Percentiles rank a stretch among this genome's conserved stretches.
Conservation (phyloP, 2,329 filamentous ascomycete genomes). For the Mollisiaceae sp. region DNA sequence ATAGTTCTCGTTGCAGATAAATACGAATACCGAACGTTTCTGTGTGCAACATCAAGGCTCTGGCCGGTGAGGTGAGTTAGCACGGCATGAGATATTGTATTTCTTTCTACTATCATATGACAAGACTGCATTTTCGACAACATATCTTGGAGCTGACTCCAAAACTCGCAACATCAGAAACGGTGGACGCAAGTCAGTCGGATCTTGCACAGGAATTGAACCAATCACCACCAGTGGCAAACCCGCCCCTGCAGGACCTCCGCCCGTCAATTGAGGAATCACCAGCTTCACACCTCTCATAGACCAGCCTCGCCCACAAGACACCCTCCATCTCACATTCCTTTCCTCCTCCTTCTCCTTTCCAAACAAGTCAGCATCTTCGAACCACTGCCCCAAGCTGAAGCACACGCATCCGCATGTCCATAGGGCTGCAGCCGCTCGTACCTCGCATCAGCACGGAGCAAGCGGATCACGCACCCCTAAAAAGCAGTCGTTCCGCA, state of each 20-base stretch:
- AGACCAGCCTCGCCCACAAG: not conserved
- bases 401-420: not conserved
- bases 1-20: not conserved
- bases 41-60: not conserved
- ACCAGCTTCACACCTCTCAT: not conserved
- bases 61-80: not conserved
- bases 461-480: not conserved
- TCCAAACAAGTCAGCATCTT: not conserved
- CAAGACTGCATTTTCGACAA: not conserved
- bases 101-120: not conserved
- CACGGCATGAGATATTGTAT: not conserved
- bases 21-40: not conserved
- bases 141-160: not conserved
- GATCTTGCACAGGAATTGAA: not conserved
- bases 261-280: not conserved
- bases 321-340: not conserved
- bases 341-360: not conserved
- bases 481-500: not conserved
- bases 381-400: too few relatives aligned
- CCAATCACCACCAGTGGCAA: not conserved
- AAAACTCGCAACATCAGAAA: not conserved
- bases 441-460: not conserved
- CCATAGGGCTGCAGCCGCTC: conserved; percentile 8
- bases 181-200: not conserved
- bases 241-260: not conserved